Evolutionary conservation across 345 rosid species (phyloP), one percentile per base, ranked within the genome.

Genomic region (Mercurialis annua): DNA sequence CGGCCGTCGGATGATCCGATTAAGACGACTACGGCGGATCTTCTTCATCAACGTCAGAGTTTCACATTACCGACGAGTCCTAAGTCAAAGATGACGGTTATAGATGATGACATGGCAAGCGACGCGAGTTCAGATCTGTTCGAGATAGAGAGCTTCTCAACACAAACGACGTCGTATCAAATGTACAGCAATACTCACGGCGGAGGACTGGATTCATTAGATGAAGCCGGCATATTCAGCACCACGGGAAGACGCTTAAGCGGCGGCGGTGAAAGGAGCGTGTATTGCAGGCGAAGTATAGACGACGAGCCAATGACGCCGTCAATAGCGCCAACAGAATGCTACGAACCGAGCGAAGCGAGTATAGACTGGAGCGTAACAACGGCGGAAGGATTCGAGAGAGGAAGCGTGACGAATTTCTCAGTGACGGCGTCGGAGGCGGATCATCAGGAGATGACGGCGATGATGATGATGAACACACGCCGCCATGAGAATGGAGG

Each of bases 61-160:
- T 80, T 80, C 59, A 36, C 80, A 6, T 69, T 81, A 23, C 82
- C 74, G 47, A 68, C 46, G 21, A 79, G 82, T 54, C 83, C 81
- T 8, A 86, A 60, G 30, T 68, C 81, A 12, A 64, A 76, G 48
- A 67, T 55, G 26, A 40, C 61, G 11, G 27, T 8, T 24, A 64
- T 5, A 0, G 88, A 83, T 17, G 96, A 90, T 42, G 97, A 87
- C 52, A 81, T 76, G 5, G 85, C 82, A 17, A 94, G 99, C 51
- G 97, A 94, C 62, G 88, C 96, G 1, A 91, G 99, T 77, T 94
- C 99, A 0, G 97, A 94, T 74, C 77, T 91, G 61, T 94, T 94
- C 27, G 99, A 94, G 85, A 91, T 94, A 0, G 99, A 94, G 81
- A 94, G 99, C 80, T 85, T 94, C 76, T 84, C 99, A 18, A 85